These are phyloP conservation scores for Silene conica DNA, from an alignment of 148 eudicot genomes.

Conservation along the genomic window DNA sequence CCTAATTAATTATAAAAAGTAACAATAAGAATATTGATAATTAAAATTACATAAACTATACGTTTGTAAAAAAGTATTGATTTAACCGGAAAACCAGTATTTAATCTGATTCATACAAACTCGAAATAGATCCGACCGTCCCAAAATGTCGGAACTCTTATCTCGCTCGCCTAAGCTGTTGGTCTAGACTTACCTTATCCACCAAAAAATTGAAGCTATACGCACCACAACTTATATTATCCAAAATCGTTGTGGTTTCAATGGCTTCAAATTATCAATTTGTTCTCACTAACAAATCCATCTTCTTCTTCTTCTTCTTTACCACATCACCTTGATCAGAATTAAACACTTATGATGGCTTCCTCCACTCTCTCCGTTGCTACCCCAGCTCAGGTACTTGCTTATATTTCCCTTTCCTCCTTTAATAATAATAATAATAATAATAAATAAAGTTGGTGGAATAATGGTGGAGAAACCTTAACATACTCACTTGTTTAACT, in stretches of 20 bases:
- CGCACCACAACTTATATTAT: slow-evolving; percentile 12
- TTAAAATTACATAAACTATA: too few species aligned
- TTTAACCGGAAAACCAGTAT: too few species aligned
- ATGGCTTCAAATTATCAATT: slow-evolving; percentile 18
- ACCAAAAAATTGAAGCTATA: slow-evolving; percentile 1
- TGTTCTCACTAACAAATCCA: neutral
- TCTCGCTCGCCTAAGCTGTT: too few species aligned
- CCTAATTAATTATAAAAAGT: too few species aligned
- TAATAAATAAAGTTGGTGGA: too few species aligned
- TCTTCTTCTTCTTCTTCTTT: neutral
- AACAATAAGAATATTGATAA: too few species aligned
- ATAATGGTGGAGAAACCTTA: too few species aligned
- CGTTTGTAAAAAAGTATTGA: too few species aligned
- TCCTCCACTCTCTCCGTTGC: slow-evolving; percentile 21
- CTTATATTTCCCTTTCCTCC: neutral
- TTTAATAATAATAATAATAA: neutral
- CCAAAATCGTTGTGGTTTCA: neutral
- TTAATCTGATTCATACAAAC: too few species aligned
- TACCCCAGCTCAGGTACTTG: slow-evolving; percentile 19
- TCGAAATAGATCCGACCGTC: too few species aligned
- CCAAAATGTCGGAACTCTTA: too few species aligned
- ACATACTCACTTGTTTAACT: neutral
- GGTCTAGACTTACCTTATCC: slow-evolving; percentile 16
- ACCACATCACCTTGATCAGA: neutral
- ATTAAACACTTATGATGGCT: slow-evolving; percentile 12